A percentile compares a stretch with the other conserved stretches of the same genome.
These are phyloP conservation scores for Exophiala spinifera DNA, from an alignment of 2,329 filamentous ascomycete genomes.

Conservation along the genomic window DNA sequence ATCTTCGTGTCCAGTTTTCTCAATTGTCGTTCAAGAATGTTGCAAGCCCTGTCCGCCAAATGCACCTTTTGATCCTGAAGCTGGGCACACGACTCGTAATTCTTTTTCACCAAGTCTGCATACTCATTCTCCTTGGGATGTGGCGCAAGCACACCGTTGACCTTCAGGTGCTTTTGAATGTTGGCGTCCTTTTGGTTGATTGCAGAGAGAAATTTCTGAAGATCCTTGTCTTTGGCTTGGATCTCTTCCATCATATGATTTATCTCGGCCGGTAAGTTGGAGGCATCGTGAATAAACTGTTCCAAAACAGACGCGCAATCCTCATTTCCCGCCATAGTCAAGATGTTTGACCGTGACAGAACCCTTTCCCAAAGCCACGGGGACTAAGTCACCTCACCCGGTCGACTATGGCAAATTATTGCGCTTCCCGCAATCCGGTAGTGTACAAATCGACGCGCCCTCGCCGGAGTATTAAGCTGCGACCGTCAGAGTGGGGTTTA, in stretches of 20 bases:
- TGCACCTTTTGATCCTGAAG: slow-evolving; percentile 62
- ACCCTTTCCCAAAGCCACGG: not conserved
- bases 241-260: slow-evolving; percentile 66
- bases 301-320: slow-evolving; percentile 63
- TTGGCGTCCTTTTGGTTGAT: slow-evolving; percentile 59
- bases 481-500: no score
- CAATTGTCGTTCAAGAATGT: slow-evolving; percentile 61
- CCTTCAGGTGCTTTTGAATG: slow-evolving; percentile 64
- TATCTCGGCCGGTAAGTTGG: slow-evolving; percentile 62
- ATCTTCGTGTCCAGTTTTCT: slow-evolving; percentile 62
- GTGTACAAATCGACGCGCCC: no score
- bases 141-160: slow-evolving; percentile 58
- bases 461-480: no score
- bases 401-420: no score
- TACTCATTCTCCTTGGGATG: slow-evolving; percentile 65
- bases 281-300: slow-evolving; percentile 63
- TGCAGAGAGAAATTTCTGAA: slow-evolving; percentile 55
- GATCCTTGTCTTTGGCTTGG: slow-evolving; percentile 61
- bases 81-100: slow-evolving; percentile 55
- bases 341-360: not conserved
- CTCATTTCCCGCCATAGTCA: slow-evolving; percentile 51
- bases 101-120: slow-evolving; percentile 54
- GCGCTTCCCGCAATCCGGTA: no score
- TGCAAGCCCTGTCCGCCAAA: slow-evolving; percentile 58
- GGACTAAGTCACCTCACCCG: not conserved